Base-by-base conservation (phyloP, 805 yeast genomes). In the Candida orba region DNA sequence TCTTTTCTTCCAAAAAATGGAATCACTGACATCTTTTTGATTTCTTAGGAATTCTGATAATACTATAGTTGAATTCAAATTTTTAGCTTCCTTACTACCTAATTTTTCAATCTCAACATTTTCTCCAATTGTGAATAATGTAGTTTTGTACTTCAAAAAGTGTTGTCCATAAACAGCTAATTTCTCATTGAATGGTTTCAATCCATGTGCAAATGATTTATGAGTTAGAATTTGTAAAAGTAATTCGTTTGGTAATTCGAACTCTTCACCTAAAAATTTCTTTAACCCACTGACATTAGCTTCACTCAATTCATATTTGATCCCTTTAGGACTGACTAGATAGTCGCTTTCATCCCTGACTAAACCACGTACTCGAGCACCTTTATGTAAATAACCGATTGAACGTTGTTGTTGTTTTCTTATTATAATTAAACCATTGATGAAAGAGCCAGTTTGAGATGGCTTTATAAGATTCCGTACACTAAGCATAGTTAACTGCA, bases 201-300 rank as follows among this genome's bases (percentile, higher is more conserved):
- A 69, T 9, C 96, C 97, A 65, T 87, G 95, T 6, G 95, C 95
- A 71, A 89, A 91, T 20, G 96, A 86, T 67, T 91, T 91, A 67
- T 91, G 97, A 6, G 97, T 90, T 55, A 90, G 68, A 34, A 86
- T 79, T 66, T 91, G 98, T 48, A 88, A 68, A 20, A 83, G 65
- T 46, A 83, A 52, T 7, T 72, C 71, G 54, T 86, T 84, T 5
- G 82, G 70, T 35, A 90, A 67, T 35, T 68, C 51, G 55, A 70
- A 80, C 47, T 73, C 68, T 20, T 67, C 68, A 25, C 68, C 71
- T 14, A 83, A 63, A 50, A 78, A 76, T 25, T 53, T 48, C 54
- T 77, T 76, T 42, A 81, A 62, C 27, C 70, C 66, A 41, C 61
- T 57, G 36, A 83, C 58, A 43, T 81, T 76, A 12, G 72, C 66